phyloP scores from a whole-genome alignment of 2,329 filamentous ascomycete species.

The Lachnellula subtilissima region DNA sequence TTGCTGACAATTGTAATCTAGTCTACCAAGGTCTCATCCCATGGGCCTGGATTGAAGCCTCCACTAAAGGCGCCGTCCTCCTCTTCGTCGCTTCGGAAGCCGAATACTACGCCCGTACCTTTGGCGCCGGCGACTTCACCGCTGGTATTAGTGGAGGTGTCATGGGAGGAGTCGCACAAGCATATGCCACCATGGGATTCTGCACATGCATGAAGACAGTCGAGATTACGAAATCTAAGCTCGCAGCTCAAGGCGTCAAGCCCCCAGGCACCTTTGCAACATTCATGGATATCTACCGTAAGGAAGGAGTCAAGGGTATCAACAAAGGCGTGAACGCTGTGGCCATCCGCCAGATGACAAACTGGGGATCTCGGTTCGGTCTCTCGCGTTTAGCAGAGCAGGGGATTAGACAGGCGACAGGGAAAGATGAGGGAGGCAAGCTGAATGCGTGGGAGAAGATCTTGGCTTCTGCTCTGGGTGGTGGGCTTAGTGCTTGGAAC shows the following conservation, averaged over 20 bases:
- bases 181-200: conserved; percentile 99
- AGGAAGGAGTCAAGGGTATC: conserved; percentile 90
- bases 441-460: conserved; percentile 83
- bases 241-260: conserved; percentile 75
- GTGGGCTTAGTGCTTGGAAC: conserved; percentile 96
- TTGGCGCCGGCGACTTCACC: conserved; percentile 81
- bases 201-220: conserved; percentile 99
- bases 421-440: conserved; percentile 76
- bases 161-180: conserved; percentile 90
- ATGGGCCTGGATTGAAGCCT: conserved; percentile 99
- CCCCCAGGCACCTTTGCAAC: conserved; percentile 88
- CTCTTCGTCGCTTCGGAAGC: conserved; percentile 98
- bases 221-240: conserved; percentile 98
- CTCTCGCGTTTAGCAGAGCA: conserved; percentile 86
- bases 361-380: conserved; percentile 97
- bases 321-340: conserved; percentile 99
- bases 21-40: conserved; percentile 99
- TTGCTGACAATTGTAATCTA: conserved; percentile 36
- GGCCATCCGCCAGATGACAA: conserved; percentile 97
- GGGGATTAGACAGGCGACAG: conserved; percentile 71
- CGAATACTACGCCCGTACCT: conserved; percentile 84
- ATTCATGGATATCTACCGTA: conserved; percentile 95
- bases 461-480: conserved; percentile 76
- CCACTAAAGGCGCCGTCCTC: conserved; percentile 97
- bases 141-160: conserved; percentile 89